A percentile compares a stretch with the other conserved stretches of the same genome.
Conservation (phyloP, 1,284 basidiomycete species). For the Cryptococcus floricola region DNA sequence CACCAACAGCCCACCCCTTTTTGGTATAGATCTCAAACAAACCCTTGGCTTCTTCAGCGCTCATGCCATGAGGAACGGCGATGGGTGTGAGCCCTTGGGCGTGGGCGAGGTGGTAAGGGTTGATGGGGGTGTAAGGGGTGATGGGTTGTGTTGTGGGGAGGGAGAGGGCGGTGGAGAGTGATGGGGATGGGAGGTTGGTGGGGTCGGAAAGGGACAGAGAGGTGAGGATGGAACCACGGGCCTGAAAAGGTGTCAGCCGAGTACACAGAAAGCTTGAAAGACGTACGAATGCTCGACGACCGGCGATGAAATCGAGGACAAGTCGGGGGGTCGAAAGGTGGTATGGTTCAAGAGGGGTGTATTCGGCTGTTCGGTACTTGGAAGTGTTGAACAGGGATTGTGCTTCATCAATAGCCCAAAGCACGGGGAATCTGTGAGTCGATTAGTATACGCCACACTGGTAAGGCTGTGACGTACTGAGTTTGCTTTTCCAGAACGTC, state of each 20-base stretch:
- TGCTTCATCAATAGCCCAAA: slow-evolving; percentile 82
- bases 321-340: slow-evolving; percentile 77
- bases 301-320: slow-evolving; percentile 70
- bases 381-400: slow-evolving; percentile 73
- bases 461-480: slow-evolving; percentile 52
- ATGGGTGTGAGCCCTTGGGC: slow-evolving; percentile 37
- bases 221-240: slow-evolving; percentile 24
- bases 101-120: slow-evolving; percentile 35
- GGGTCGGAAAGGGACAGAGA: slow-evolving; percentile 35
- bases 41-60: slow-evolving; percentile 42
- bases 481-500: slow-evolving; percentile 65
- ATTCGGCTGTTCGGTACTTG: slow-evolving; percentile 74
- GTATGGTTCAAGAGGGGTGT: slow-evolving; percentile 65
- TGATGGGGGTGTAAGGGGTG: slow-evolving; percentile 38
- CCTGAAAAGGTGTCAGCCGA: background rate
- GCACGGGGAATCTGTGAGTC: slow-evolving; percentile 60
- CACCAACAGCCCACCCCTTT: slow-evolving; percentile 32
- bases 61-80: slow-evolving; percentile 41
- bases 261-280: background rate
- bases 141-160: slow-evolving; percentile 26
- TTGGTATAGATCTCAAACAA: slow-evolving; percentile 44
- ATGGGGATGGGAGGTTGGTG: slow-evolving; percentile 22
- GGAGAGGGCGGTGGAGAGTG: slow-evolving; percentile 24
- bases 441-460: background rate
- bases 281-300: slow-evolving; percentile 64